phyloP scores from a whole-genome alignment of 1,139 yeast genomes.

The Pichia sp. region DNA sequence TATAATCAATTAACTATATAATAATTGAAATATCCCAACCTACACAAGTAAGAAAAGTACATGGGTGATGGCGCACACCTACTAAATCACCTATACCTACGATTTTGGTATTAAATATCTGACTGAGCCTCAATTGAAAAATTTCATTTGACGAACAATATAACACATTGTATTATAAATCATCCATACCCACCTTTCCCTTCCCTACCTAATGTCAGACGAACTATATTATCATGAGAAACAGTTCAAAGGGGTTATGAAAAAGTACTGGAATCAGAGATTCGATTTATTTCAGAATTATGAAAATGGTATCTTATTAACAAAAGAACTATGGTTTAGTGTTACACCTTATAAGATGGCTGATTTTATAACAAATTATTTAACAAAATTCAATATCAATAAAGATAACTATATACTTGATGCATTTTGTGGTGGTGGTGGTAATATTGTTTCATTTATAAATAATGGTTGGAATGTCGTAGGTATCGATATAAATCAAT shows the following conservation, averaged over 20 bases:
- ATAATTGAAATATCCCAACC: too few relatives aligned
- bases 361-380: conserved; percentile 50
- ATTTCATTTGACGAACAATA: neutral
- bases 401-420: conserved; percentile 38
- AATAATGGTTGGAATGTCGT: conserved; percentile 44
- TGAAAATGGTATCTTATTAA: conserved; percentile 67
- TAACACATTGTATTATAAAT: too few relatives aligned
- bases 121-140: too few relatives aligned
- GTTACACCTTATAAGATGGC: conserved; percentile 85
- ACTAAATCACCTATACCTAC: too few relatives aligned
- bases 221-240: conserved; percentile 7
- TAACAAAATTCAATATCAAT: conserved; percentile 35
- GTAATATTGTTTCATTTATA: conserved; percentile 83
- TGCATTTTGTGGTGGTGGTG: conserved; percentile 94
- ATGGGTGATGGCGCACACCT: too few relatives aligned
- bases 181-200: neutral
- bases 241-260: conserved; percentile 23
- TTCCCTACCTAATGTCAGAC: neutral
- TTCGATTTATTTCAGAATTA: conserved; percentile 50
- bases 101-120: too few relatives aligned
- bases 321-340: conserved; percentile 81
- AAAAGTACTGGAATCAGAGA: conserved; percentile 56
- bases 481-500: conserved; percentile 58
- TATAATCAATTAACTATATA: too few relatives aligned
- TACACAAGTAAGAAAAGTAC: too few relatives aligned